Base-by-base conservation (phyloP, 352 stramenopile genomes). In the Phytophthora hibernalis region DNA sequence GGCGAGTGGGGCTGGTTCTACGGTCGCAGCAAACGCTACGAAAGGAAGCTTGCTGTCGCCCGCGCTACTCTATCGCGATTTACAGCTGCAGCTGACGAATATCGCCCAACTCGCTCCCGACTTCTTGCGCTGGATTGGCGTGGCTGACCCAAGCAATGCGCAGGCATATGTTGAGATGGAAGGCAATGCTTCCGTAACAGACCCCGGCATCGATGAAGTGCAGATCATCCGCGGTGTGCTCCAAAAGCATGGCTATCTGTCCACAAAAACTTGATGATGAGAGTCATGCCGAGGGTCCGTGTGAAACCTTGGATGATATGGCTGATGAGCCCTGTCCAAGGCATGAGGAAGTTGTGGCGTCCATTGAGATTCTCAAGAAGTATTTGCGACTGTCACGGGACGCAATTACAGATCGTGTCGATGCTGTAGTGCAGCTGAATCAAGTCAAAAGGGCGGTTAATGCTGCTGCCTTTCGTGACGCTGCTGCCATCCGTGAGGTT, bases 171-270 rank as follows among this genome's bases (percentile, higher is more conserved):
- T 86, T 12, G 83, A 95, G 49, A 69, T 93, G 33, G 85, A 95
- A 56, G 87, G 80, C 35, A 91, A 91, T 44, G 80, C 82, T n/a
- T 83, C 79, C 4, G 87, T 93, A 56, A 92, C 80, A 0, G 87
- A 95, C 48, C 71, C 83, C 38, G 85, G 83, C 40, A 87, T 95
- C 43, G 87, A 95, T 55, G 87, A 95, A 53, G 75, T 87, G 20
- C 85, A 93, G 65, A 93, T 95, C 57, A 92, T 95, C 47, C 85
- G 83, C 40, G 85, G 79, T 20, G 87, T 95, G 44, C 72, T 95
- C 9, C 79, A 93, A 59, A 95, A 93, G 58, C 85, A 93, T 58
- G 87, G 84, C 21, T 92, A 82, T 21, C 66, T 93, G 35, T 82
- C 74, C 22, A 87, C 85, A 12, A 89, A 85, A 75, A 33, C 69